Base-by-base conservation (phyloP, 345 rosid genomes). In the Hypericum androsaemum region DNA sequence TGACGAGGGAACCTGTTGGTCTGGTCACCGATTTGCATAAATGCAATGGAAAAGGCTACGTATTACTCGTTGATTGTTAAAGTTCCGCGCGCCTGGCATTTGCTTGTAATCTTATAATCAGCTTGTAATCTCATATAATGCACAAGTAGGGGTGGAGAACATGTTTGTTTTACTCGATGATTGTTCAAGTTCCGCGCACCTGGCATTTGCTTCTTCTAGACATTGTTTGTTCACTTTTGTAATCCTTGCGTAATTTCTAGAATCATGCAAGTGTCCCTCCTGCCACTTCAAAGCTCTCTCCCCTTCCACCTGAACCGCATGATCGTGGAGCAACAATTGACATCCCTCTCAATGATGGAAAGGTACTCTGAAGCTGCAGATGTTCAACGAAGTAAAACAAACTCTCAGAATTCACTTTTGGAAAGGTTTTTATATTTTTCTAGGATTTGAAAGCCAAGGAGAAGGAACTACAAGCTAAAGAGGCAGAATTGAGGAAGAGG, bases 221-320 rank as follows among this genome's bases (percentile, higher is more conserved):
- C n/a, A 43, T 43, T 5, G n/a, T 5, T 43, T 43, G n/a, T 5
- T 43, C n/a, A 9, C 11, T 5, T 43, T 11, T 43, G 46, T 6
- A 5, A 11, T 43, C 12, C 46, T 43, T 43, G 12, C 5, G 28
- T 43, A 56, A 52, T 71, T 69, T 70, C 50, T 64, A 94, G 99
- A 83, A 80, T 73, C 84, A 79, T 39, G 80, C 72, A 74, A 77
- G 69, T 59, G 95, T 80, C 47, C 83, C 86, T 39, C 70, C 95
- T 54, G 88, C 90, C 62, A 71, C 77, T 49, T 76, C 89, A 49
- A 77, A 68, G 76, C 92, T 81, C 63, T 73, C 95, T 36, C 92
- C 98, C 15, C 95, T 94, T 73, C 95, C 97, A 65, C 92, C 82
- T 13, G 99, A 94, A 64, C 95, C 86, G 12, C 78, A 84, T 68